Conservation (phyloP, 1,284 basidiomycete genomes). For the Melampsora medusae region DNA sequence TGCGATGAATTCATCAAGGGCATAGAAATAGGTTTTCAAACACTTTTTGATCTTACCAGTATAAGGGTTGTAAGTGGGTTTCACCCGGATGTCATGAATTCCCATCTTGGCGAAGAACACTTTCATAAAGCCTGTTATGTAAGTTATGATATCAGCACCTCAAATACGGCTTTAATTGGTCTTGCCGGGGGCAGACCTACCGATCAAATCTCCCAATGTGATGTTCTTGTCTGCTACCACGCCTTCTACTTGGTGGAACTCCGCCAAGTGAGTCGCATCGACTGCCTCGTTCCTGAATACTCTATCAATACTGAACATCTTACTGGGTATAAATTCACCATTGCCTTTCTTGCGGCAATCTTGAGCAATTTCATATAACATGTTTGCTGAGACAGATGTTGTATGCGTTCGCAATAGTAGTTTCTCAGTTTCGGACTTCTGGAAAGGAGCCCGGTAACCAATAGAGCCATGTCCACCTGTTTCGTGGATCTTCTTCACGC, state of each 20-base stretch:
- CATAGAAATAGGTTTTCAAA: constrained; percentile 54
- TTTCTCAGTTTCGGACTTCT: constrained; percentile 81
- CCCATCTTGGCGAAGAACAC: constrained; percentile 99
- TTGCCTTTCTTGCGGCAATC: constrained; percentile 49
- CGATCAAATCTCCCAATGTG: constrained; percentile 94
- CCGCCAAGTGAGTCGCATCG: constrained; percentile 98
- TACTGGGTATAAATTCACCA: constrained; percentile 78
- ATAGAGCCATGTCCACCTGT: constrained; percentile 81
- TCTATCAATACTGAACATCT: constrained; percentile 95
- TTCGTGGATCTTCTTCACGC: constrained; percentile 85
- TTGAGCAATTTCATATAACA: constrained; percentile 88
- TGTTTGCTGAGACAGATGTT: constrained; percentile 88
- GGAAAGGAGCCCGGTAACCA: constrained; percentile 98
- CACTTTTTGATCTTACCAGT: constrained; percentile 49
- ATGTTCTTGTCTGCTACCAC: constrained; percentile 92
- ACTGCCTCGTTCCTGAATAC: constrained; percentile 99
- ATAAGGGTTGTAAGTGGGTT: constrained; percentile 56
- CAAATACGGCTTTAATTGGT: not conserved
- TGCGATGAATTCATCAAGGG: not conserved
- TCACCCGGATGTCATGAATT: constrained; percentile 56
- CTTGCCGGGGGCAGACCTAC: constrained; percentile 56
- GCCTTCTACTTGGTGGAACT: constrained; percentile 99
- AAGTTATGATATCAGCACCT: constrained; percentile 4
- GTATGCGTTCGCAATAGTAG: constrained; percentile 95
- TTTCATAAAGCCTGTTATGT: constrained; percentile 79